Base-by-base conservation (phyloP, 805 yeast species). In the Cyberlindnera nakhonratchasimensis region DNA sequence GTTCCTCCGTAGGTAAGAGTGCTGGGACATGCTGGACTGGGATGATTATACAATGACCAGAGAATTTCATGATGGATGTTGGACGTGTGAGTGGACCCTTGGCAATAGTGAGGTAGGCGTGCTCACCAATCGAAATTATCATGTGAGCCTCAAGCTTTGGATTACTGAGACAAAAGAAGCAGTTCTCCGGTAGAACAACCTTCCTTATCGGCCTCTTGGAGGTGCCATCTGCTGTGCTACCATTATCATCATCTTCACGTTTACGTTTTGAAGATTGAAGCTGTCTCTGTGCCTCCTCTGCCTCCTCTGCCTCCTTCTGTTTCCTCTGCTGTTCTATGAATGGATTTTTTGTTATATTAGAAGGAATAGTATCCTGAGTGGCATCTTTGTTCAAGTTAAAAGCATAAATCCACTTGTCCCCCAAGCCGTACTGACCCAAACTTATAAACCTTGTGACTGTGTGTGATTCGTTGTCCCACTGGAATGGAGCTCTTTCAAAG, bases 81-180 rank as follows among this genome's bases (percentile, higher is more conserved):
- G 82, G 76, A 21, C 71, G 62, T 2, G 86, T 76, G 16, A 89
- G 62, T 0, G 97, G 96, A 0, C 97, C 97, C 56, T 85, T 88
- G 0, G 96, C 95, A 13, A 81, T 70, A 0, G 96, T 82, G 43
- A 89, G 38, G 58, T 88, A 89, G 0, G 79, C 64, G 34, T 69
- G 66, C 11, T 73, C 72, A 0, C 86, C 91, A 39, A 90, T 82
- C 0, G 93, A 76, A 1, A 88, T 71, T 11, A 89, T 77, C 83
- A 90, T 79, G 59, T 88, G 95, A 2, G 85, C 70, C 50, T 83
- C 90, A 6, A 85, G 71, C 12, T 80, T 74, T 0, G 95, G 85
- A 54, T 86, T 87, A 1, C 91, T 77, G 16, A 89, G 71, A 58
- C 96, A 89, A 56, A 89, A 86, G 63, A 86, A 89, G 57, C 97